Evolutionary conservation across 2,329 filamentous ascomycete genomes (phyloP).

Genomic region (Hypoxylon sp.): DNA sequence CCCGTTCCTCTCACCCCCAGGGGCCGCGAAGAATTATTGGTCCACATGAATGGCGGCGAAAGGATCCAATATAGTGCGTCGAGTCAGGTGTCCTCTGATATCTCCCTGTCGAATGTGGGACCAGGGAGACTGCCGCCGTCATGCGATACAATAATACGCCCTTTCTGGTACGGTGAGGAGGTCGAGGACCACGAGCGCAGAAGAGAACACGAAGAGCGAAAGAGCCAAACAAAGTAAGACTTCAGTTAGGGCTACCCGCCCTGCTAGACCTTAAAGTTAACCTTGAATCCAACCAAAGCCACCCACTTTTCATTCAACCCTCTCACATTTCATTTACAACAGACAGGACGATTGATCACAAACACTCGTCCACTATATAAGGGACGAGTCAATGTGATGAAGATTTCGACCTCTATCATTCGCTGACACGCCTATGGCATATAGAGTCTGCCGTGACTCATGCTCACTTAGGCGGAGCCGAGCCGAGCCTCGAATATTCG

Average conservation of each 20-base stretch:
- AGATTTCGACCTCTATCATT: background rate
- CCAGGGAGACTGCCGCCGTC: constrained; percentile 47
- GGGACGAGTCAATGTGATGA: background rate
- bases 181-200: background rate
- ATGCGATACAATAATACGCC: constrained; percentile 39
- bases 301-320: background rate
- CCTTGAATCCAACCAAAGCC: background rate
- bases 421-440: background rate
- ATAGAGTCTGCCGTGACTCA: constrained; percentile 9
- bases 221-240: background rate
- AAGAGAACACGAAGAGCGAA: constrained; percentile 2
- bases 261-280: background rate
- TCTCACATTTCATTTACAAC: background rate
- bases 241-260: background rate
- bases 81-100: constrained; percentile 48
- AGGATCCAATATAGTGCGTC: constrained; percentile 22
- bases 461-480: background rate
- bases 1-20: background rate
- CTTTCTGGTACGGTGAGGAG: constrained; percentile 27
- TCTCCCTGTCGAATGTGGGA: constrained; percentile 43
- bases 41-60: constrained; percentile 36
- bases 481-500: background rate
- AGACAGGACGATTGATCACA: background rate
- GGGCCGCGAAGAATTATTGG: constrained; percentile 21
- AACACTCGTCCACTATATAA: constrained; percentile 2